A percentile compares a stretch with the other conserved stretches of the same genome.
Conservation (phyloP, 2,329 filamentous ascomycete genomes). For the Pseudogymnoascus sp. region DNA sequence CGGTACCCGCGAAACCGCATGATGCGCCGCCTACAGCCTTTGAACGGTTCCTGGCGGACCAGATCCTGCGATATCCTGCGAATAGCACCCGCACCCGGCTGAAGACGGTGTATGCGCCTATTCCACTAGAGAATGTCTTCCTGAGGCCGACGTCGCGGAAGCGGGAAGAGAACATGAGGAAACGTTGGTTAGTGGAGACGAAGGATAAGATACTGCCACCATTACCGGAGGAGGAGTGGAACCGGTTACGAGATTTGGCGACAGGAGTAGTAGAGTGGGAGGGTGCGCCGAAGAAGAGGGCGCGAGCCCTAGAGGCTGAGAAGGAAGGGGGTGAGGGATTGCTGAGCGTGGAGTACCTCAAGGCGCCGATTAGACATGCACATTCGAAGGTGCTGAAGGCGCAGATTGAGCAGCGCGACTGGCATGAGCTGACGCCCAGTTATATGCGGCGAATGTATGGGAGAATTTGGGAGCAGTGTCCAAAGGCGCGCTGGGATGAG, state of each 20-base stretch:
- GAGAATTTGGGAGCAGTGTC: slow-evolving; percentile 36
- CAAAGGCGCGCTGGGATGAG: slow-evolving; percentile 33
- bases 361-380: slow-evolving; percentile 10
- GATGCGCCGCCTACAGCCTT: slow-evolving; percentile 36
- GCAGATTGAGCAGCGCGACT: background rate
- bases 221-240: slow-evolving; percentile 46
- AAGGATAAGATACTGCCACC: slow-evolving; percentile 46
- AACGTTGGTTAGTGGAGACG: slow-evolving; percentile 40
- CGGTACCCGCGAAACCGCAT: slow-evolving; percentile 21
- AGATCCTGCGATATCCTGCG: slow-evolving; percentile 19
- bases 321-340: background rate
- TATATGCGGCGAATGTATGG: slow-evolving; percentile 42
- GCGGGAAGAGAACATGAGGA: slow-evolving; percentile 35
- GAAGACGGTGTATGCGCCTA: slow-evolving; percentile 23
- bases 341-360: slow-evolving; percentile 11
- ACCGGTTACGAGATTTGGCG: slow-evolving; percentile 41
- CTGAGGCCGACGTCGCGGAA: slow-evolving; percentile 36
- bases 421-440: slow-evolving; percentile 31
- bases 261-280: slow-evolving; percentile 23
- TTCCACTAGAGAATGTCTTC: slow-evolving; percentile 43
- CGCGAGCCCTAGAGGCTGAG: background rate
- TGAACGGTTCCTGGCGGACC: slow-evolving; percentile 34
- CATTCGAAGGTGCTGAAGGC: background rate
- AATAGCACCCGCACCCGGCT: slow-evolving; percentile 14
- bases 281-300: background rate